These are phyloP conservation scores for Xylariaceae sp. DNA, from an alignment of 2,329 filamentous ascomycete genomes.

Conservation along the genomic window DNA sequence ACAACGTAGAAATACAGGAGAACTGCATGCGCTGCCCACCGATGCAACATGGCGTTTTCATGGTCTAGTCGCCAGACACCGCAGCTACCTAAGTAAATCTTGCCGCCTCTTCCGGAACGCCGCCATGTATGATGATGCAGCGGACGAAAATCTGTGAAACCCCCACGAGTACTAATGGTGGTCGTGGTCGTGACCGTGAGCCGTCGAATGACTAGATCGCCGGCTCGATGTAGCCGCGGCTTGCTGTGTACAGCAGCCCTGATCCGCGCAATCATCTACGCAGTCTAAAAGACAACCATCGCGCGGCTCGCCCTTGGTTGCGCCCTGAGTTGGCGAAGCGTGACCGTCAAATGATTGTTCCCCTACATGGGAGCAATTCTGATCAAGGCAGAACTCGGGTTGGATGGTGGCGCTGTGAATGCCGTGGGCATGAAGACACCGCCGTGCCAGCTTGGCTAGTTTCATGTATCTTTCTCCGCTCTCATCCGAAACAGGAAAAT, in stretches of 20 bases:
- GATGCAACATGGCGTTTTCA: no score
- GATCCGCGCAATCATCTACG: conserved; percentile 44
- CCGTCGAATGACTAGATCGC: conserved; percentile 31
- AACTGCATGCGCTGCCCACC: no score
- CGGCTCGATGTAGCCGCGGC: conserved; percentile 29
- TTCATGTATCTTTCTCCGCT: conserved; percentile 83
- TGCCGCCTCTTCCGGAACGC: no score
- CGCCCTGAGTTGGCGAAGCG: conserved; percentile 15
- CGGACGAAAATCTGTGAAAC: no score
- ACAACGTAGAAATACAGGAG: no score
- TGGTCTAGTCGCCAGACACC: no score
- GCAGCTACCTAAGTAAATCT: no score
- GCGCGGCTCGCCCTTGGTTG: conserved; percentile 19
- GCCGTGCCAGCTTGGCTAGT: conserved; percentile 74
- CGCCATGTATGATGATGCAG: no score
- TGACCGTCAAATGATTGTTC: conserved; percentile 27
- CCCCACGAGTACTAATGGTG: conserved; percentile 2
- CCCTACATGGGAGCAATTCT: conserved; percentile 38
- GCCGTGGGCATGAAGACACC: conserved; percentile 89
- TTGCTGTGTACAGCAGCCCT: conserved; percentile 40
- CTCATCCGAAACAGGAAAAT: conserved; percentile 81
- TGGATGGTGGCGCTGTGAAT: conserved; percentile 98
- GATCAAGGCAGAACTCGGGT: conserved; percentile 72
- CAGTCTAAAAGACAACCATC: conserved; percentile 49
- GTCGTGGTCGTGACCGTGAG: conserved; percentile 32